Evolutionary conservation across 2,329 filamentous ascomycete genomes (phyloP), one percentile per base, ranked within the genome.

Genomic region (Waltergamsia citrina): DNA sequence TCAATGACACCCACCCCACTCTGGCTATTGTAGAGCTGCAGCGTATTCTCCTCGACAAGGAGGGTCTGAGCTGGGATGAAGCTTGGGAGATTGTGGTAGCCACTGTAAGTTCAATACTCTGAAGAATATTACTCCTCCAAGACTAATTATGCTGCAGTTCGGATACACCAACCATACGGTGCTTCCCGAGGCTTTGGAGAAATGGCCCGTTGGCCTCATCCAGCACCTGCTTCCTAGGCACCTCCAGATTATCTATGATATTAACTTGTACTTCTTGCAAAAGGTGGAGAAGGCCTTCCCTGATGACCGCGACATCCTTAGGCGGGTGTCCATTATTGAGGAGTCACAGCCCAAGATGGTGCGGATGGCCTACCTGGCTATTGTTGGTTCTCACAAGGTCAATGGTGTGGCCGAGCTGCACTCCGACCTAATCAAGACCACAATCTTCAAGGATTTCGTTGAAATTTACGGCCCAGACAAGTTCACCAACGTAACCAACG

Each of bases 401-500:
- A 98, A 98, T 47, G 92, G 92, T 56, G 92, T 98, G 23, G 92
- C 92, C 22, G 92, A 98, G 63, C 66, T 98, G 43, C 92, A 98
- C 63, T 98, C 92, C 1, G 92, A 98, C 54, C 70, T 98, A 38
- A 94, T 98, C 68, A 92, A 92, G 68, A 93, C 88, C 0, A 98
- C 92, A n/a, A 94, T 98, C 47, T 96, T 98, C 77, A 95, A 92
- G 60, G 92, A 98, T 58, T 98, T 98, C 59, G 90, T 98, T 39
- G 74, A 78, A 47, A 85, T 98, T 43, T 98, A 92, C 49, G 92
- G 92, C 3, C 81, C 82, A 1, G 92, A 98, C 70, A 95, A 95
- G 60, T 98, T 98, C 61, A 94, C 85, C 38, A 98, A 98, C 49
- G 90, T 98, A 43, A 98, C 92, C 43, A 98, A 98, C 57, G 92